Base-by-base conservation (phyloP, 2,329 filamentous ascomycete genomes). In the Beauveria rudraprayagi region DNA sequence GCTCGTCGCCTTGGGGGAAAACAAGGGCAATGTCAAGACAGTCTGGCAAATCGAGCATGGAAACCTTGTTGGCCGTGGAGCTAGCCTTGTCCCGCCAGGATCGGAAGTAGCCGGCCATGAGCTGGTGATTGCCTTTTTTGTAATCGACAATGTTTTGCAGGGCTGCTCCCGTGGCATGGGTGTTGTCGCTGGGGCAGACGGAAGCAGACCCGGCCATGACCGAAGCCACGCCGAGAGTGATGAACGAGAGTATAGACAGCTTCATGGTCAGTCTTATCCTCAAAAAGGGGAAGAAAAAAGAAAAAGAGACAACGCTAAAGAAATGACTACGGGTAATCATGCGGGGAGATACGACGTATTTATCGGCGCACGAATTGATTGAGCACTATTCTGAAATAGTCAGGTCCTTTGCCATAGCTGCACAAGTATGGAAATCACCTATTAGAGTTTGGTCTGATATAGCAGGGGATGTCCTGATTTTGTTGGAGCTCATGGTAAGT, bases 21-120 rank as follows among this genome's bases (percentile, higher is more conserved):
- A 61, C 59, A 50, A 61, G 50, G 52, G 52, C 59, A 61, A 61
- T 61, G 52, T 61, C 59, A 2, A 61, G 52, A 19, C 59, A 61
- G 59, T 61, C 59, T 5, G 59, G 59, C 28, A 61, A 22, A 24
- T 61, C 59, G n/a, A 54, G 48, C 59, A 61, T 61, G 44, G 41
- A 41, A 16, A 60, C 58, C 44, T 61, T 50, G 52, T 55, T 50
- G 11, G 3, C n/a, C 11, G 46, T 7, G 16, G 51, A 26, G 22
- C 37, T 17, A 14, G 52, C 52, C 5, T 17, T 56, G 34, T 61
- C 59, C 17, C 52, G 40, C 59, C 59, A 61, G 5, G 46, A 26
- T 22, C 59, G 44, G 44, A 56, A 61, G 59, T 61, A 61, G 59
- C 51, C 59, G 16, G 52, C 59, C 59, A 61, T 61, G 30, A 61